Evolutionary conservation across 2,329 filamentous ascomycete genomes (phyloP).

Genomic region (Diaporthe amygdali): DNA sequence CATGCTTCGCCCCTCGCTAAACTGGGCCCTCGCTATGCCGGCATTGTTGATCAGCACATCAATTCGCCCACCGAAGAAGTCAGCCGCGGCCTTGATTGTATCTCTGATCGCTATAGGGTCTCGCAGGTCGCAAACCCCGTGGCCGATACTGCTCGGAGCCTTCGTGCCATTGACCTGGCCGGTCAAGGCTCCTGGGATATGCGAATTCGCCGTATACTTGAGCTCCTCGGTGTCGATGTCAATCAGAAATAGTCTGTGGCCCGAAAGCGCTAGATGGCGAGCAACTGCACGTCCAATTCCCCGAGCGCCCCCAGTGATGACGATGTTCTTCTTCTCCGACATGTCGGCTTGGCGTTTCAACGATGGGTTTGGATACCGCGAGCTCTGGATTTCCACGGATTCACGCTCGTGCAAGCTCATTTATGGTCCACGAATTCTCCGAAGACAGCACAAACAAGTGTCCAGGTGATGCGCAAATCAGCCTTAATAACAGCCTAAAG

Average conservation of each 20-base stretch:
- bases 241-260: constrained; percentile 50
- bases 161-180: constrained; percentile 22
- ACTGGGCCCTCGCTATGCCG: constrained; percentile 41
- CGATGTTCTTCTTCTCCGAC: constrained; percentile 24
- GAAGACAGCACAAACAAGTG: constrained; percentile 4
- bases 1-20: constrained; percentile 51
- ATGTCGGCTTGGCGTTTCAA: constrained; percentile 13
- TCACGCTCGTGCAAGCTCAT: constrained; percentile 2
- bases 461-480: constrained; percentile 16
- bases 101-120: constrained; percentile 41
- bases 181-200: constrained; percentile 35
- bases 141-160: constrained; percentile 31
- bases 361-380: neutral
- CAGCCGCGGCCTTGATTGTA: constrained; percentile 39
- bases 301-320: constrained; percentile 42
- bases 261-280: constrained; percentile 44
- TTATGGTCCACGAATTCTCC: constrained; percentile 9
- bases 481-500: constrained; percentile 17
- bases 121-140: constrained; percentile 46
- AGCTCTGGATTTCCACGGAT: neutral
- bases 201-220: constrained; percentile 38
- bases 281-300: constrained; percentile 52
- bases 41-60: constrained; percentile 46
- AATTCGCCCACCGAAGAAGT: constrained; percentile 42
- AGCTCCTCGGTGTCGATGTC: constrained; percentile 47